Evolutionary conservation across 2,329 filamentous ascomycete species (phyloP).

Genomic region (Talaromyces sp.): DNA sequence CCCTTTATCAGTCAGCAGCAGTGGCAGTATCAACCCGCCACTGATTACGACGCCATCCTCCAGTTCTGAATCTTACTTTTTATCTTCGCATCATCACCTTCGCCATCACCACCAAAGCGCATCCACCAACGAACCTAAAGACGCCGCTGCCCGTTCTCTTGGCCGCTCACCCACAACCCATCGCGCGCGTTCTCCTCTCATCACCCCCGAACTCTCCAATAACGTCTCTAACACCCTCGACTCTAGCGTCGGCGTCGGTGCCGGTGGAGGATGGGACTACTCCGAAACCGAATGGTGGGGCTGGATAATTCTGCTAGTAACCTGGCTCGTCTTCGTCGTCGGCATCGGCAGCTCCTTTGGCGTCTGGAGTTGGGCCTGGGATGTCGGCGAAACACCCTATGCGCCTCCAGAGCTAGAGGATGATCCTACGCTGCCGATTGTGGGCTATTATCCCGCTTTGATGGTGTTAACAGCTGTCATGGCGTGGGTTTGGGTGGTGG

Average conservation of each 20-base stretch:
- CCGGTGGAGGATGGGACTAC: slow-evolving; percentile 70
- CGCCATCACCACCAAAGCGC: background rate
- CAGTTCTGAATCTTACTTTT: slow-evolving; percentile 63
- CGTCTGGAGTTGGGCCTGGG: slow-evolving; percentile 99
- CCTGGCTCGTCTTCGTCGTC: slow-evolving; percentile 93
- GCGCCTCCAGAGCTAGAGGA: slow-evolving; percentile 93
- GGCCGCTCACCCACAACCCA: slow-evolving; percentile 22
- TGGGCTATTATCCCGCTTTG: slow-evolving; percentile 93
- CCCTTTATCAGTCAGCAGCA: slow-evolving; percentile 20
- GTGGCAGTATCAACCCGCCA: slow-evolving; percentile 21
- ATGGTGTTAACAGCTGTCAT: slow-evolving; percentile 92
- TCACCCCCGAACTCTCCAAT: slow-evolving; percentile 24
- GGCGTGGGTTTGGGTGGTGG: slow-evolving; percentile 98
- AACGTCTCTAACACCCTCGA: slow-evolving; percentile 21
- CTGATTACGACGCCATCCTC: slow-evolving; percentile 48
- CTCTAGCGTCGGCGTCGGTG: slow-evolving; percentile 21
- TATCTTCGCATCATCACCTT: slow-evolving; percentile 27
- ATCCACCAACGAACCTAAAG: slow-evolving; percentile 27
- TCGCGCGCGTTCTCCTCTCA: slow-evolving; percentile 39
- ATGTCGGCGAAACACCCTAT: slow-evolving; percentile 93
- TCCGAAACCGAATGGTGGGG: slow-evolving; percentile 97
- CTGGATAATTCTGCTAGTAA: slow-evolving; percentile 85
- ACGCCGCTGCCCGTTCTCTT: background rate
- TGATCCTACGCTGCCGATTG: slow-evolving; percentile 89
- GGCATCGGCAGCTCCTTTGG: slow-evolving; percentile 95